Evolutionary conservation across 1,139 yeast genomes (phyloP).

Genomic region (Nakaseomyces bracarensis): DNA sequence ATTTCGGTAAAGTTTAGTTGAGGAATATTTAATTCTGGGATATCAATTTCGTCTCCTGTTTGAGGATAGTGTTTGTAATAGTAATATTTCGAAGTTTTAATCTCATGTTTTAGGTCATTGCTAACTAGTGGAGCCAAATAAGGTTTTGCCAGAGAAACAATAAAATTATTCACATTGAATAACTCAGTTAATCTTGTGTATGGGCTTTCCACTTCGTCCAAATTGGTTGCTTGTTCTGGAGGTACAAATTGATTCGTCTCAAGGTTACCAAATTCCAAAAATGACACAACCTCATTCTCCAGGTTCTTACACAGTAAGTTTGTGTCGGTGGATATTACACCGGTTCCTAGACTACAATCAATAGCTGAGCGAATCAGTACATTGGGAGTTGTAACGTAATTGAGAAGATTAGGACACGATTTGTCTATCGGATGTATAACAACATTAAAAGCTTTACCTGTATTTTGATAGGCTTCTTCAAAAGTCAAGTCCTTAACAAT

Average conservation of each 20-base stretch:
- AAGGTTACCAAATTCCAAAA: conserved; percentile 21
- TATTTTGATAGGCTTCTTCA: conserved; percentile 83
- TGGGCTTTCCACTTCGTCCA: conserved; percentile 47
- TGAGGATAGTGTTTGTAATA: conserved; percentile 31
- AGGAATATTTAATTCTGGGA: conserved; percentile 24
- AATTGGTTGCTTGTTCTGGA: conserved; percentile 37
- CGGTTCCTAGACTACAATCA: conserved; percentile 55
- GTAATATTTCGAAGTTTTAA: conserved; percentile 33
- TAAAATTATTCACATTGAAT: conserved; percentile 87
- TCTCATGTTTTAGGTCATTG: conserved; percentile 66
- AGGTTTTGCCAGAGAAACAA: conserved; percentile 86
- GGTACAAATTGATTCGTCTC: conserved; percentile 34
- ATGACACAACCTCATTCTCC: conserved; percentile 46
- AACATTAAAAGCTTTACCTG: conserved; percentile 76
- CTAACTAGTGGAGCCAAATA: conserved; percentile 83
- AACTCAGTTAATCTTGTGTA: conserved; percentile 83
- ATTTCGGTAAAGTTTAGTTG: conserved; percentile 32
- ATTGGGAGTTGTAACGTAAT: conserved; percentile 90
- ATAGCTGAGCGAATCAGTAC: conserved; percentile 78
- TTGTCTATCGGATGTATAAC: conserved; percentile 80
- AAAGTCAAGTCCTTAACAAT: conserved; percentile 82
- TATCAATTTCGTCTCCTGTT: conserved; percentile 18
- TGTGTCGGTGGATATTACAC: conserved; percentile 53
- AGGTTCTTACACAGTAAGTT: conserved; percentile 63
- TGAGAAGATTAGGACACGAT: conserved; percentile 62